Conservation (phyloP, 768 basidiomycete genomes). For the Tulasnella sp. region DNA sequence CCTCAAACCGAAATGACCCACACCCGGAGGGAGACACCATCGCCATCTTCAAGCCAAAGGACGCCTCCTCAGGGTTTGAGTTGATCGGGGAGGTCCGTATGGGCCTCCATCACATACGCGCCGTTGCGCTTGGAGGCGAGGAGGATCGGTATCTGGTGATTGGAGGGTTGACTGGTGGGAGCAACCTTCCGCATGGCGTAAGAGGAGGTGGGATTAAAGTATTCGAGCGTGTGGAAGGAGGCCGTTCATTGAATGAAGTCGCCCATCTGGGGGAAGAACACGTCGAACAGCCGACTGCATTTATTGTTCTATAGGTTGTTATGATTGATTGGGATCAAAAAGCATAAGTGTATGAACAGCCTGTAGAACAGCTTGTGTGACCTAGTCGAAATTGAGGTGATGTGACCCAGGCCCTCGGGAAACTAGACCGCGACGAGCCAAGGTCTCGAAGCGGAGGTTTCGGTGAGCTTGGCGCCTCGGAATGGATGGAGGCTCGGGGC, state of each 20-base stretch:
- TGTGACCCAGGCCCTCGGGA: too few relatives aligned
- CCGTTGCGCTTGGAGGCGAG: slow-evolving; percentile 53
- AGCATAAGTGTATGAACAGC: too few relatives aligned
- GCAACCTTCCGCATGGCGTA: too few relatives aligned
- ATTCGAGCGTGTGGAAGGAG: slow-evolving; percentile 54
- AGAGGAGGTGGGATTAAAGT: slow-evolving; percentile 45
- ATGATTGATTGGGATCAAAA: too few relatives aligned
- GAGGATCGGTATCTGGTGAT: slow-evolving; percentile 54
- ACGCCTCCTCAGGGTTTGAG: slow-evolving; percentile 24
- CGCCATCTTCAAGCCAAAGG: slow-evolving; percentile 46
- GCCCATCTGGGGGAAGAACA: slow-evolving; percentile 13
- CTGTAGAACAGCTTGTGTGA: too few relatives aligned
- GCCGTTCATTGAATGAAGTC: slow-evolving; percentile 24
- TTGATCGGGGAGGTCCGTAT: slow-evolving; percentile 55
- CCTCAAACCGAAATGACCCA: slow-evolving; percentile 67
- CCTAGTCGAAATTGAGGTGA: too few relatives aligned
- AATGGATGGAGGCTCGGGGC: too few relatives aligned
- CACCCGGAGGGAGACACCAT: slow-evolving; percentile 61
- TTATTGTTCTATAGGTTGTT: slow-evolving; percentile 14
- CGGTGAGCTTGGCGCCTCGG: too few relatives aligned
- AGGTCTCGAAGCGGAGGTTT: too few relatives aligned
- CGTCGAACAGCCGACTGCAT: slow-evolving; percentile 20
- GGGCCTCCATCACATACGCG: slow-evolving; percentile 59
- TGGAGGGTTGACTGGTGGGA: slow-evolving; percentile 49
- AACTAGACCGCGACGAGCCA: too few relatives aligned